Conservation (phyloP, 768 basidiomycete species). For the Boletus fagicola region DNA sequence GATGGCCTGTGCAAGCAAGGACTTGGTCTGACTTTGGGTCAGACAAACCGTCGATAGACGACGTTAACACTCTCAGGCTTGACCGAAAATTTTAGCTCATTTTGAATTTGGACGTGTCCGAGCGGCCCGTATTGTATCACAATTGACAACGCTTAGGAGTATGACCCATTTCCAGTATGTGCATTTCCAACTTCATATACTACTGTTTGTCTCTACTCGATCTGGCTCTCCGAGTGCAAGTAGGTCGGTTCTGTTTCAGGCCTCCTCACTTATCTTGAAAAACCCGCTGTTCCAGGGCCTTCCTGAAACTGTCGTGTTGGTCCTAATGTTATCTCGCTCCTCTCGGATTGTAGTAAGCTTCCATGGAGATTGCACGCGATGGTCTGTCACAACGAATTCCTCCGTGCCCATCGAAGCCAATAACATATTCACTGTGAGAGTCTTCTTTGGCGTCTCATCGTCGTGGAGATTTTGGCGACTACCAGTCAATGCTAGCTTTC, state of each 20-base stretch:
- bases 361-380: not conserved
- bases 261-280: too few relatives aligned
- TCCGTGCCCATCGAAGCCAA: not conserved
- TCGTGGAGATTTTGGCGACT: not conserved
- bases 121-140: too few relatives aligned
- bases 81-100: too few relatives aligned
- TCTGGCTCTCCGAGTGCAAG: not conserved
- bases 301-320: too few relatives aligned
- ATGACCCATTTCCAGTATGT: not conserved
- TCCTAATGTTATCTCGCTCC: not conserved
- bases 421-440: not conserved
- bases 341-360: not conserved
- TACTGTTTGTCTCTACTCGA: not conserved
- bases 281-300: too few relatives aligned
- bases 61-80: too few relatives aligned
- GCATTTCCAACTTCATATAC: not conserved
- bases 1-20: too few relatives aligned
- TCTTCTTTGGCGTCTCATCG: not conserved
- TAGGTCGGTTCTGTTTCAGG: not conserved
- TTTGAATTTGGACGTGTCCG: too few relatives aligned
- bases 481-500: not conserved
- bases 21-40: too few relatives aligned
- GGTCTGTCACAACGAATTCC: not conserved
- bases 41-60: too few relatives aligned
- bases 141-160: too few relatives aligned